Conservation (phyloP, 257 asterid species). For the Ballota nigra region DNA sequence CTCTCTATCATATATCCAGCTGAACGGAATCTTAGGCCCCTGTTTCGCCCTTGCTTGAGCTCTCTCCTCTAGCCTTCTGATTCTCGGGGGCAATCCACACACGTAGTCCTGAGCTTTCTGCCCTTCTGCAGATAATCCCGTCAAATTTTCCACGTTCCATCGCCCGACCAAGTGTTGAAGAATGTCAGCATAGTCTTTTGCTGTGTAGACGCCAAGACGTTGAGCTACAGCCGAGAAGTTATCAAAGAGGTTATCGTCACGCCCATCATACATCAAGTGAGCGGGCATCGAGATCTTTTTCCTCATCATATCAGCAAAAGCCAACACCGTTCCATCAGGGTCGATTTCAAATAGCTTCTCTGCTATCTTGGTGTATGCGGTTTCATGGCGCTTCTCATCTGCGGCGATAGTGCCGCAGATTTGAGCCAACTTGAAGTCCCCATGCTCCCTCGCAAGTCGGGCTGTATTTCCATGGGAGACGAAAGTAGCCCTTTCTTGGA, state of each 20-base stretch:
- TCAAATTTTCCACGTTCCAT: constrained; percentile 62
- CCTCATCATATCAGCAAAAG: constrained; percentile 84
- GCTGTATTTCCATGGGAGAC: constrained; percentile 83
- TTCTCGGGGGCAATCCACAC: constrained; percentile 65
- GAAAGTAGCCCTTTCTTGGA: constrained; percentile 87
- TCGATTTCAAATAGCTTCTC: constrained; percentile 79
- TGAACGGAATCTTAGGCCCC: constrained; percentile 48
- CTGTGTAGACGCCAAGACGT: constrained; percentile 66
- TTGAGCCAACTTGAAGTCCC: constrained; percentile 72
- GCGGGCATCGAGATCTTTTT: constrained; percentile 87
- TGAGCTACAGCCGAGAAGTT: constrained; percentile 77
- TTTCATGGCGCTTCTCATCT: constrained; percentile 84
- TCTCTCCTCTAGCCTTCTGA: constrained; percentile 67
- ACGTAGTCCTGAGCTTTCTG: constrained; percentile 72
- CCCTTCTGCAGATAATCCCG: constrained; percentile 60
- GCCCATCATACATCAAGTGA: constrained; percentile 81
- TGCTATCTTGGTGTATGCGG: constrained; percentile 75
- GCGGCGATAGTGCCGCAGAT: constrained; percentile 76
- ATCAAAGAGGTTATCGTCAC: constrained; percentile 60
- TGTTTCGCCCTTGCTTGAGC: constrained; percentile 57
- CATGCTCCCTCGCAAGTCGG: constrained; percentile 65
- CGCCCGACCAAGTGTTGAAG: constrained; percentile 63
- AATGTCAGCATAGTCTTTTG: constrained; percentile 73
- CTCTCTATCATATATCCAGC: constrained; percentile 68
- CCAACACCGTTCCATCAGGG: constrained; percentile 66